Percentiles rank a stretch among this genome's conserved stretches.
phyloP scores from a whole-genome alignment of 23 red algal species.

The Gracilaria vermiculophylla region DNA sequence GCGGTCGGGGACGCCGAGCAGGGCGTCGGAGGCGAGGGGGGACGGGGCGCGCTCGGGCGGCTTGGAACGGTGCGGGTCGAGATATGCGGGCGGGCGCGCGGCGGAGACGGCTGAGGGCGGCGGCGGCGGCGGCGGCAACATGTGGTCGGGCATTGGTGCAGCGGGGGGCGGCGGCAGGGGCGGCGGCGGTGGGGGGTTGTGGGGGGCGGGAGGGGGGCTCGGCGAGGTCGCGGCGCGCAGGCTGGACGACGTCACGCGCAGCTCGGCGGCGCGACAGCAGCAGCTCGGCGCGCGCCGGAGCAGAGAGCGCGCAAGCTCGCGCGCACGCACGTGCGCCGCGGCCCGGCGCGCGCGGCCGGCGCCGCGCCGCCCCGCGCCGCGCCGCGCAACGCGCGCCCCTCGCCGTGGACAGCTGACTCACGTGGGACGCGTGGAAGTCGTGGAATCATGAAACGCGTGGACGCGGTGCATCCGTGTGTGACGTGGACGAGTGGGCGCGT shows the following conservation, averaged over 20 bases:
- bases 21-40: background rate
- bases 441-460: too few species aligned
- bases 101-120: slow-evolving; percentile 11
- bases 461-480: too few species aligned
- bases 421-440: background rate
- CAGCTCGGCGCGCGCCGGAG: slow-evolving; percentile 6
- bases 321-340: slow-evolving; percentile 12
- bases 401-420: background rate
- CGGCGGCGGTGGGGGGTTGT: background rate
- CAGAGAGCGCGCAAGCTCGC: background rate
- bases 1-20: slow-evolving; percentile 62
- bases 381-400: background rate
- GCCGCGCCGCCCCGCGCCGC: background rate
- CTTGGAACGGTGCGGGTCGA: background rate
- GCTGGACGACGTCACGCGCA: background rate
- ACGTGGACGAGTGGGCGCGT: too few species aligned
- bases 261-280: background rate
- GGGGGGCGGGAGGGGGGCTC: background rate
- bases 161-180: background rate
- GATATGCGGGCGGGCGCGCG: slow-evolving; percentile 23
- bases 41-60: slow-evolving; percentile 1
- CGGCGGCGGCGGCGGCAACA: slow-evolving; percentile 15
- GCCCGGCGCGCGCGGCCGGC: background rate
- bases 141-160: slow-evolving; percentile 16
- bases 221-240: background rate